Percentiles rank a stretch among this genome's conserved stretches.
phyloP scores from a whole-genome alignment of 2,329 filamentous ascomycete species.

The Knoxdaviesia capensis region DNA sequence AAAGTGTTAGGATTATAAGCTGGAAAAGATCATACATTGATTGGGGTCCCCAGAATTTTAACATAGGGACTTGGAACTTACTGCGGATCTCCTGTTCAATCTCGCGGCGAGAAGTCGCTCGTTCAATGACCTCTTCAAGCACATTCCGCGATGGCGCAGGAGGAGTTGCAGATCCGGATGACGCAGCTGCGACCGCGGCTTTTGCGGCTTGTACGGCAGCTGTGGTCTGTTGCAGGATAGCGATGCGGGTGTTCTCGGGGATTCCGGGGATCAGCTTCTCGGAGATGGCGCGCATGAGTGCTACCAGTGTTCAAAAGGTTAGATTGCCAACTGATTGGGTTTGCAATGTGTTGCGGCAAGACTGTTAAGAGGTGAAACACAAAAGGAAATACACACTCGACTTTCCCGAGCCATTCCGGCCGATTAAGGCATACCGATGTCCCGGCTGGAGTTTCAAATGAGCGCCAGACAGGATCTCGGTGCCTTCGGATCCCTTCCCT shows the following conservation, averaged over 20 bases:
- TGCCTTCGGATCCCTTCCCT: slow-evolving; percentile 19
- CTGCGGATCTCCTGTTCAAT: slow-evolving; percentile 40
- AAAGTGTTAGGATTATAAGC: not conserved
- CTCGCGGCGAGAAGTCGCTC: slow-evolving; percentile 32
- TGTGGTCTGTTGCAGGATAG: slow-evolving; percentile 48
- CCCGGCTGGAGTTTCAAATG: slow-evolving; percentile 53
- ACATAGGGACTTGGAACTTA: slow-evolving; percentile 11
- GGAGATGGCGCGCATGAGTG: slow-evolving; percentile 53
- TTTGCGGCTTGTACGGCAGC: slow-evolving; percentile 7
- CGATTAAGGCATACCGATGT: slow-evolving; percentile 57
- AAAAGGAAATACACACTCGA: slow-evolving; percentile 33
- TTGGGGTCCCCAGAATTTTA: not conserved
- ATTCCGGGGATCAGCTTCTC: slow-evolving; percentile 64
- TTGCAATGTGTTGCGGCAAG: too few species aligned
- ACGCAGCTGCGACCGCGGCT: slow-evolving; percentile 13
- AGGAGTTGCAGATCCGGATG: slow-evolving; percentile 3
- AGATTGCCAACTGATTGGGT: too few species aligned
- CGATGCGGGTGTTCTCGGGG: slow-evolving; percentile 41
- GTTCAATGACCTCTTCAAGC: slow-evolving; percentile 47
- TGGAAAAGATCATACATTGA: not conserved
- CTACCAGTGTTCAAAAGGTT: slow-evolving; percentile 15
- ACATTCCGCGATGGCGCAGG: slow-evolving; percentile 19
- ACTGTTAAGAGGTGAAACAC: not conserved
- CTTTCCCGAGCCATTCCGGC: slow-evolving; percentile 67
- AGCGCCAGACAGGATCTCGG: slow-evolving; percentile 52